Conservation (phyloP, 2,329 filamentous ascomycete genomes). For the Aureobasidium sp. region DNA sequence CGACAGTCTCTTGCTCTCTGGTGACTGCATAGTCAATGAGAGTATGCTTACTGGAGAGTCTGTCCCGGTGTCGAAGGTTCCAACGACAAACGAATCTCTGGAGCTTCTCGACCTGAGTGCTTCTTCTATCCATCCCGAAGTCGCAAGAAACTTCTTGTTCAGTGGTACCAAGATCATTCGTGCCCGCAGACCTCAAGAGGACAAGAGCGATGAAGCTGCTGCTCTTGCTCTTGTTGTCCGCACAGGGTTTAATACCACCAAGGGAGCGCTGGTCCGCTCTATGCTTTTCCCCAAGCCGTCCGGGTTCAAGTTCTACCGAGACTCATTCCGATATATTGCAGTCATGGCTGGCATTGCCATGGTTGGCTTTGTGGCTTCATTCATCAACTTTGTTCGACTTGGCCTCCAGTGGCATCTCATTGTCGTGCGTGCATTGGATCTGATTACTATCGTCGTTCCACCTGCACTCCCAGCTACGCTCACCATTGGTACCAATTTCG, state of each 20-base stretch:
- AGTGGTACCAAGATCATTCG: constrained; percentile 93
- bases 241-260: constrained; percentile 96
- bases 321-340: constrained; percentile 95
- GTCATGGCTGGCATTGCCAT: constrained; percentile 87
- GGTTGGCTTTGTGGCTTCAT: constrained; percentile 81
- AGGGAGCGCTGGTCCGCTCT: constrained; percentile 87
- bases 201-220: constrained; percentile 77
- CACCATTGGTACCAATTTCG: constrained; percentile 95
- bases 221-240: constrained; percentile 86
- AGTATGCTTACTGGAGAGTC: constrained; percentile 98
- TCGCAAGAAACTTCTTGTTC: constrained; percentile 86
- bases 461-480: constrained; percentile 90
- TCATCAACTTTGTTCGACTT: constrained; percentile 86
- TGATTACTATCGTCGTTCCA: constrained; percentile 96
- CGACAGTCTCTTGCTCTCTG: constrained; percentile 82
- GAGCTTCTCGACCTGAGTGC: constrained; percentile 68
- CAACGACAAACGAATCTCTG: constrained; percentile 75
- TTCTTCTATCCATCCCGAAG: constrained; percentile 72
- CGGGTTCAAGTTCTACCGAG: constrained; percentile 96
- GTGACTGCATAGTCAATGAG: constrained; percentile 97
- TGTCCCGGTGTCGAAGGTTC: constrained; percentile 88
- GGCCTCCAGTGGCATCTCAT: constrained; percentile 83
- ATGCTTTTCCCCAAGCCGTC: constrained; percentile 99
- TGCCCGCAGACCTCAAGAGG: constrained; percentile 78
- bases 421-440: constrained; percentile 80